A percentile compares a stretch with the other conserved stretches of the same genome.
Evolutionary conservation across 2,329 filamentous ascomycete species (phyloP).

Genomic region (Onygenales sp.): DNA sequence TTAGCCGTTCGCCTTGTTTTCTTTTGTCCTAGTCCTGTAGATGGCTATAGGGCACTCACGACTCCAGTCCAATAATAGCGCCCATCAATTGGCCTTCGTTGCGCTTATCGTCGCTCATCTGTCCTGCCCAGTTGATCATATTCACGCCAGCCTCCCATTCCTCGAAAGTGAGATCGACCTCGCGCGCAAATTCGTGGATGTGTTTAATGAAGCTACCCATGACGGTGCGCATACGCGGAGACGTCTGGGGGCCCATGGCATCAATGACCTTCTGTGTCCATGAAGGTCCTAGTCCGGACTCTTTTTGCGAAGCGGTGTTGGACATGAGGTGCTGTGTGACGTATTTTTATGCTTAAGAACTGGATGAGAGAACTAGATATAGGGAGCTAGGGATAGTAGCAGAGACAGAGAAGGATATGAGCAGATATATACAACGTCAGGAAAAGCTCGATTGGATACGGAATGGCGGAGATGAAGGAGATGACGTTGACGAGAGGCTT

Average conservation of each 20-base stretch:
- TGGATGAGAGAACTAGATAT: background rate
- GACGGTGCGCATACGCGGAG: conserved; percentile 57
- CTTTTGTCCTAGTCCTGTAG: background rate
- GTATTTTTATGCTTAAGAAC: background rate
- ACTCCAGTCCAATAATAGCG: conserved; percentile 51
- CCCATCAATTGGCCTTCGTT: conserved; percentile 55
- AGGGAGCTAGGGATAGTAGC: background rate
- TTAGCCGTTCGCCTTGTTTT: background rate
- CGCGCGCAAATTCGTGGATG: conserved; percentile 50
- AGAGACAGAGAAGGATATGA: background rate
- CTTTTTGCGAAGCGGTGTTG: background rate
- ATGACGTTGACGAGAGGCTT: background rate
- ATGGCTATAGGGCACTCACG: conserved; percentile 29
- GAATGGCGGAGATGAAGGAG: background rate
- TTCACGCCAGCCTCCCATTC: conserved; percentile 50
- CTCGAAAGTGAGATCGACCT: conserved; percentile 49
- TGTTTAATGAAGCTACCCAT: conserved; percentile 44
- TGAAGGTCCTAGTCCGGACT: conserved; percentile 29
- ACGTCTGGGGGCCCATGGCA: conserved; percentile 61
- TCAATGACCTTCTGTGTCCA: conserved; percentile 64
- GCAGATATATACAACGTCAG: background rate
- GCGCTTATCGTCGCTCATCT: conserved; percentile 52
- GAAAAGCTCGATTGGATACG: background rate
- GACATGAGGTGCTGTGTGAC: background rate
- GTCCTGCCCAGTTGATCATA: conserved; percentile 52